Percentiles rank a stretch among this genome's conserved stretches.
Evolutionary conservation across 2,329 filamentous ascomycete species (phyloP).

Genomic region (Talaromyces rugulosus): DNA sequence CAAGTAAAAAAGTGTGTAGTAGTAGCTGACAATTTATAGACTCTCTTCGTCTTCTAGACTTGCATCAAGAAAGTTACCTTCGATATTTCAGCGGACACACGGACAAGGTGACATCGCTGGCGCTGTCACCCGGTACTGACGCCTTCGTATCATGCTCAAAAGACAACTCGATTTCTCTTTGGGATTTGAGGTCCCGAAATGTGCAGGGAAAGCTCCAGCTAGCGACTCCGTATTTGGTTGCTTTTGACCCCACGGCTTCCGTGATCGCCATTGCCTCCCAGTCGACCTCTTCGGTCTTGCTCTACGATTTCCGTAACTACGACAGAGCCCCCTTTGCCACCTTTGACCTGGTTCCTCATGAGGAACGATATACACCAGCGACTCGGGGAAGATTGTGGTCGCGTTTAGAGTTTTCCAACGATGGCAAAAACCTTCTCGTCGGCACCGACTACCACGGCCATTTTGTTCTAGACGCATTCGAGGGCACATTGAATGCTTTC

Average conservation of each 20-base stretch:
- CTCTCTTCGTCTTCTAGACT: conserved; percentile 78
- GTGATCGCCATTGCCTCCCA: conserved; percentile 89
- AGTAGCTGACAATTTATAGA: conserved; percentile 34
- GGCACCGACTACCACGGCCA: conserved; percentile 81
- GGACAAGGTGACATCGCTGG: conserved; percentile 74
- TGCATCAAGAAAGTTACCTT: conserved; percentile 91
- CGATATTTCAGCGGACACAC: conserved; percentile 94
- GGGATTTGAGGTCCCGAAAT: conserved; percentile 79
- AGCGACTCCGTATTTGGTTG: conserved; percentile 73
- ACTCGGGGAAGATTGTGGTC: conserved; percentile 64
- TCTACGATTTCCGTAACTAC: conserved; percentile 93
- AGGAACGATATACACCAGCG: conserved; percentile 52
- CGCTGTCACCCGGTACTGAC: conserved; percentile 80
- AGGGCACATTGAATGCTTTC: conserved; percentile 72
- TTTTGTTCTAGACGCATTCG: conserved; percentile 90
- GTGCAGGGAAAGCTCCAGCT: conserved; percentile 77
- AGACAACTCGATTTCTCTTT: conserved; percentile 87
- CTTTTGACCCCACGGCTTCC: conserved; percentile 87
- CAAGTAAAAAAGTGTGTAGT: background rate
- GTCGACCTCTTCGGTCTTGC: conserved; percentile 69
- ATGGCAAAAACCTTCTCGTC: conserved; percentile 80
- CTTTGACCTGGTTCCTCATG: conserved; percentile 66
- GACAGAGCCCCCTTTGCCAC: conserved; percentile 84
- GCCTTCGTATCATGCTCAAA: conserved; percentile 87
- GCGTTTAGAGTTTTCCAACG: conserved; percentile 91